A percentile compares a stretch with the other conserved stretches of the same genome.
Evolutionary conservation across 768 basidiomycete species (phyloP).

Genomic region (Tulasnella sp.): DNA sequence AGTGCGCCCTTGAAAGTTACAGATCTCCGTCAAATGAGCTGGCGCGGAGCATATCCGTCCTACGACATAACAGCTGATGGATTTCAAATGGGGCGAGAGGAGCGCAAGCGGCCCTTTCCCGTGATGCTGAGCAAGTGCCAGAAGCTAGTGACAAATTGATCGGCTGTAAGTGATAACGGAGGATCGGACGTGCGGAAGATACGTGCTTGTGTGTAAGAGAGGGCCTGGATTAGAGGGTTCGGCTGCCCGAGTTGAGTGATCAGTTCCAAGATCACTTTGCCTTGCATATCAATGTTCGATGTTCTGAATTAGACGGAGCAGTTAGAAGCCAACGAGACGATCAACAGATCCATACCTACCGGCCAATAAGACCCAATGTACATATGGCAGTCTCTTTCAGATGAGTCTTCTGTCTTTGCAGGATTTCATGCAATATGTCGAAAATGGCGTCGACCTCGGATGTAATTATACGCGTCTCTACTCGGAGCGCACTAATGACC

Average conservation of each 20-base stretch:
- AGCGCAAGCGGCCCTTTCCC: constrained; percentile 55
- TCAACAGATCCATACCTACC: constrained; percentile 23
- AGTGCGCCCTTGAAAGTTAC: constrained; percentile 52
- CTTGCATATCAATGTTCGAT: constrained; percentile 40
- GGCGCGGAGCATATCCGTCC: constrained; percentile 48
- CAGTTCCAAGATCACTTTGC: constrained; percentile 48
- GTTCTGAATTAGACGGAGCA: constrained; percentile 28
- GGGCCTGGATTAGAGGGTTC: constrained; percentile 59
- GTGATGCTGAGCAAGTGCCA: constrained; percentile 43
- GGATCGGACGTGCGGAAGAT: neutral
- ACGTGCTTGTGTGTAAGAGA: constrained; percentile 55
- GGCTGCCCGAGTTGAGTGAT: constrained; percentile 54
- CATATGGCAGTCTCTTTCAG: constrained; percentile 56
- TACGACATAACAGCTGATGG: constrained; percentile 55
- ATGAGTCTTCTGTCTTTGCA: constrained; percentile 36
- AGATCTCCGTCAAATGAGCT: constrained; percentile 47
- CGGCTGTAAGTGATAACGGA: neutral
- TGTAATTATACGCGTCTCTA: constrained; percentile 31
- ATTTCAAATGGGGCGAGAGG: constrained; percentile 55
- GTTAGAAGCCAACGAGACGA: neutral
- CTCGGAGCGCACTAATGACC: constrained; percentile 37
- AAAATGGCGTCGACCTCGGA: constrained; percentile 32
- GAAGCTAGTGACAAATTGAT: constrained; percentile 36
- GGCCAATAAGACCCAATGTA: constrained; percentile 45
- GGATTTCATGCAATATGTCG: constrained; percentile 35